Evolutionary conservation across 805 yeast genomes (phyloP).

Genomic region (Cyberlindnera subsufficiens): DNA sequence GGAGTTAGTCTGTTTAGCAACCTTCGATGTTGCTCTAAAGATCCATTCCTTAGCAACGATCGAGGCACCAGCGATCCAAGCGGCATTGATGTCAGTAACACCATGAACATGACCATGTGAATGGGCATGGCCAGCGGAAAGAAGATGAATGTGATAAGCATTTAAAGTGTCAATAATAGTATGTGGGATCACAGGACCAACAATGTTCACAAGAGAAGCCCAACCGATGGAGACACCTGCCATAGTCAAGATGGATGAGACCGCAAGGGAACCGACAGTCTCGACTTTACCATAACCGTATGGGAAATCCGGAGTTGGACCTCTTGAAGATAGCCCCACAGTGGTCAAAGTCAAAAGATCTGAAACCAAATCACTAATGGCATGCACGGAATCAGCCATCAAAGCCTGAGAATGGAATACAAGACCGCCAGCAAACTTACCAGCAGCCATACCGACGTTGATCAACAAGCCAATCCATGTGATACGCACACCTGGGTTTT

Average conservation of each 20-base stretch:
- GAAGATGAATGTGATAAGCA: slow-evolving; percentile 41
- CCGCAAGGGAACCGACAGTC: slow-evolving; percentile 86
- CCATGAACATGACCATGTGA: slow-evolving; percentile 28
- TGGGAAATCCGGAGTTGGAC: slow-evolving; percentile 61
- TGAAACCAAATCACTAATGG: slow-evolving; percentile 82
- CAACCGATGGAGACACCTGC: slow-evolving; percentile 93
- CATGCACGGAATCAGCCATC: slow-evolving; percentile 92
- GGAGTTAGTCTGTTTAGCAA: slow-evolving; percentile 74
- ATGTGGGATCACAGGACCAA: slow-evolving; percentile 64
- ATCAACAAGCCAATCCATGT: slow-evolving; percentile 88
- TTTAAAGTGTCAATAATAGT: slow-evolving; percentile 49
- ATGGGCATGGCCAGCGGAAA: slow-evolving; percentile 31
- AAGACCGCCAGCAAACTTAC: slow-evolving; percentile 86
- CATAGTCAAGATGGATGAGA: slow-evolving; percentile 70
- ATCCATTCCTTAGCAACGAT: slow-evolving; percentile 85
- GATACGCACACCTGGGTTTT: slow-evolving; percentile 84
- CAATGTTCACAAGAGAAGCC: slow-evolving; percentile 64
- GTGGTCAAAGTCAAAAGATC: slow-evolving; percentile 88
- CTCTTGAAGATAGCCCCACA: slow-evolving; percentile 64
- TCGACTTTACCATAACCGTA: slow-evolving; percentile 91
- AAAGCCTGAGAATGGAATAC: slow-evolving; percentile 93
- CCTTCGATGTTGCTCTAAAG: slow-evolving; percentile 72
- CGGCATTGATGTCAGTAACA: slow-evolving; percentile 78
- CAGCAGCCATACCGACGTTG: slow-evolving; percentile 79
- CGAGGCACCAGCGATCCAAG: slow-evolving; percentile 91